Evolutionary conservation across 495 filamentous ascomycete species (phyloP), one percentile per base, ranked within the genome.

Genomic region (Penicillium simplicissimum): DNA sequence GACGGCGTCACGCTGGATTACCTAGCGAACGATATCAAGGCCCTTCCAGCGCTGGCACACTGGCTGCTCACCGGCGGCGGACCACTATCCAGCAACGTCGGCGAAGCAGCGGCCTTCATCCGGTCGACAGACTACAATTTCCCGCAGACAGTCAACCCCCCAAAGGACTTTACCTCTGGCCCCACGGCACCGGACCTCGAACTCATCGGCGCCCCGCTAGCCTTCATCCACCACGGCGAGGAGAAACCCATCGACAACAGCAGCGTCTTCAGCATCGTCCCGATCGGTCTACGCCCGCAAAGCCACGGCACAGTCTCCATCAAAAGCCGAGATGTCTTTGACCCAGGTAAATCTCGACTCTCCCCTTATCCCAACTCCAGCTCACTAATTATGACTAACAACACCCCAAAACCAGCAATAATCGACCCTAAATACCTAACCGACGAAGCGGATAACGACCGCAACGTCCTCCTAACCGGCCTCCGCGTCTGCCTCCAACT

Each of bases 221-320:
- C 59, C 19, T 71, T 61, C 54, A 60, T 71, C n/a, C 57, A 71
- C 23, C 68, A 71, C 47, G 65, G 62, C 51, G 65, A 71, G 28
- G 68, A 71, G 56, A 49, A 11, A 4, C 47, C 57, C 9, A 2
- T 60, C 3, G 62, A 59, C 38, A 62, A 57, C 8, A 54, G 42
- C 43, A 65, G 56, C 23, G 49, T 66, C n/a, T 66, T 71, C 49
- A 61, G 15, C n/a, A 52, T 71, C 1, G 62, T 28, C 1, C 59
- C 65, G 1, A 60, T 62, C 52, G 52, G 51, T 34, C 62, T 70
- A 35, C 65, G 67, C n/a, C 67, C 67, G 6, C 52, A 47, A 25
- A 70, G 67, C 47, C 45, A 49, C 6, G 65, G 67, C 34, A 70
- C 65, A 3, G 54, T 70, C 6, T 55, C 61, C n/a, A 40, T 70